These are phyloP conservation scores for Perkinsus olseni DNA, from an alignment of 169 alveolate species.

Conservation along the genomic window DNA sequence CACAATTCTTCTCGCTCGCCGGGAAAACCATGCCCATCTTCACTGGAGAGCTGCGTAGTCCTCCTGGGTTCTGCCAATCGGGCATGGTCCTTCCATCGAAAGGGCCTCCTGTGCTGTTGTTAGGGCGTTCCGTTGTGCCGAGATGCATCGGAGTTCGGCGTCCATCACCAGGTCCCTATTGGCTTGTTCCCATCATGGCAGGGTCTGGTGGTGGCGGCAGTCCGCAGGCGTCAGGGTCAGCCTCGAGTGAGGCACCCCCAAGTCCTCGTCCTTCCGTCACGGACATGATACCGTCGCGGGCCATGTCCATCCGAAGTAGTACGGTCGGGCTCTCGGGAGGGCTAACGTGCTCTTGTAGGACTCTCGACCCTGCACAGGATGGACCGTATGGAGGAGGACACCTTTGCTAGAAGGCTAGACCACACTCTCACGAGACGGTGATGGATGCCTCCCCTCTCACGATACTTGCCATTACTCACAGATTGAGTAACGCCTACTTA, in stretches of 20 bases:
- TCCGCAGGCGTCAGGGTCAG: not conserved
- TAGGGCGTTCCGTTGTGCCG: too few species aligned
- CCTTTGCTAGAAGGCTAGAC: not conserved
- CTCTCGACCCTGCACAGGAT: not conserved
- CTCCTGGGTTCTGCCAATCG: too few species aligned
- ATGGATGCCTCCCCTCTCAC: not conserved
- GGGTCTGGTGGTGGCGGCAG: not conserved
- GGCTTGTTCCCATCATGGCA: not conserved
- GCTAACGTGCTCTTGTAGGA: not conserved
- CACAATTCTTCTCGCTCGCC: too few species aligned
- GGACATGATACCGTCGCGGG: not conserved
- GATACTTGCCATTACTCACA: not conserved
- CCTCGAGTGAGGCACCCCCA: not conserved
- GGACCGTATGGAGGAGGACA: not conserved
- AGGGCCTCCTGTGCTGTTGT: too few species aligned
- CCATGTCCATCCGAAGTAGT: not conserved
- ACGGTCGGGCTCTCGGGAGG: not conserved
- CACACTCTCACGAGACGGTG: not conserved
- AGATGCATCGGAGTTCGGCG: too few species aligned
- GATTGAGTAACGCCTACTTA: not conserved
- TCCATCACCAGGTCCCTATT: too few species aligned
- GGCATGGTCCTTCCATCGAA: too few species aligned
- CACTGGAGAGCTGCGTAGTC: too few species aligned
- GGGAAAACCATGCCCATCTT: too few species aligned
- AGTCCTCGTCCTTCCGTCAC: not conserved